Evolutionary conservation across 768 basidiomycete species (phyloP).

Genomic region (Rhodosporidiobolus sp.): DNA sequence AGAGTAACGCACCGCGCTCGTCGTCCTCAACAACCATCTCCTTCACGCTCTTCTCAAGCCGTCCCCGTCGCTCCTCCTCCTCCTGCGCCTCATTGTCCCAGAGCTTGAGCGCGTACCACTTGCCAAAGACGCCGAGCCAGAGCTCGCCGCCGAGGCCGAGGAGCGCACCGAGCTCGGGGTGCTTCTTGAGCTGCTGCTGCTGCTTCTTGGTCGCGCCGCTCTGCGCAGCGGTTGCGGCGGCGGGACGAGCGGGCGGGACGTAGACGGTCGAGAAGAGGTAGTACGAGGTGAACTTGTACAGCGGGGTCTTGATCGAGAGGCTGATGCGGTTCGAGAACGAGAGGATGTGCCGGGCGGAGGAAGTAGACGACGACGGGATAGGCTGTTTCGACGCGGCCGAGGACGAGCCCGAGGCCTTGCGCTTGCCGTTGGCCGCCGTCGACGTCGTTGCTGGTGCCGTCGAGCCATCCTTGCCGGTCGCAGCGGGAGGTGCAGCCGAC

Average conservation of each 20-base stretch:
- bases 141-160: conserved; percentile 62
- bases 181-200: conserved; percentile 11
- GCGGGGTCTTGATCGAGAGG: conserved; percentile 85
- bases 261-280: conserved; percentile 82
- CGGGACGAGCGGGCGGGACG: conserved; percentile 54
- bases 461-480: not conserved
- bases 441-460: not conserved
- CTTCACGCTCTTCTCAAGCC: conserved; percentile 25
- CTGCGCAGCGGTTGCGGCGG: not conserved
- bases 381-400: not conserved
- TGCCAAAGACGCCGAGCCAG: conserved; percentile 87
- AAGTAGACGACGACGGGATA: conserved; percentile 9
- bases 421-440: conserved; percentile 9
- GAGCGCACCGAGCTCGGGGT: conserved; percentile 25
- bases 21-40: conserved; percentile 30
- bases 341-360: conserved; percentile 47
- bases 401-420: not conserved
- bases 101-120: conserved; percentile 66
- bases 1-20: not conserved
- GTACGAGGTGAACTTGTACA: conserved; percentile 80
- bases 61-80: conserved; percentile 29
- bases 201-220: not conserved
- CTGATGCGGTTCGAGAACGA: conserved; percentile 88
- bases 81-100: conserved; percentile 35
- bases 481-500: conserved; percentile 21